A percentile compares a stretch with the other conserved stretches of the same genome.
Evolutionary conservation across 805 yeast species (phyloP).

Genomic region (Metschnikowia continentalis): DNA sequence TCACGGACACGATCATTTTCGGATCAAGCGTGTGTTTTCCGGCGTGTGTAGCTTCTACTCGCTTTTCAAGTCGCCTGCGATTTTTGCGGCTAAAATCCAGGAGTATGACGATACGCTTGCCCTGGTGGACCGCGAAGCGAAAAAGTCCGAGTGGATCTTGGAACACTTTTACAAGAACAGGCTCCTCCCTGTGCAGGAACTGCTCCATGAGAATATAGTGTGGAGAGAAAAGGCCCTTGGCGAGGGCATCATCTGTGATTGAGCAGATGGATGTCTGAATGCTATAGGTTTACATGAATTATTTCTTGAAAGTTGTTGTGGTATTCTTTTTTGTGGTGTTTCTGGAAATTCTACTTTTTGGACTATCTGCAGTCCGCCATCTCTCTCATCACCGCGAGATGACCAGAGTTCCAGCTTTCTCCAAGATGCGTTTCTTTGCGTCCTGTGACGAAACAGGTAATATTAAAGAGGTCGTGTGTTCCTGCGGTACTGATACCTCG

Average conservation of each 20-base stretch:
- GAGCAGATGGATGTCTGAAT: not conserved
- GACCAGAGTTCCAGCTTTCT: not conserved
- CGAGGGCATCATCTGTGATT: constrained; percentile 10
- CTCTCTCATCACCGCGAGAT: not conserved
- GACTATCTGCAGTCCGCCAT: constrained; percentile 1
- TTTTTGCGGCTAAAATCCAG: constrained; percentile 4
- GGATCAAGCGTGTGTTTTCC: constrained; percentile 8
- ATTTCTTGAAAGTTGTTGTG: no score
- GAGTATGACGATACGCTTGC: constrained; percentile 7
- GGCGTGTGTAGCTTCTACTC: constrained; percentile 7
- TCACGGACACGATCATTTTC: constrained; percentile 11
- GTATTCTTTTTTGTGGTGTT: not conserved
- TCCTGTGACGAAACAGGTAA: constrained; percentile 67
- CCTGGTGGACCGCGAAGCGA: constrained; percentile 7
- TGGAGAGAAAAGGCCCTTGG: constrained; percentile 10
- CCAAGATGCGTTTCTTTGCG: constrained; percentile 51
- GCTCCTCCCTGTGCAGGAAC: constrained; percentile 11
- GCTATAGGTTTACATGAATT: no score
- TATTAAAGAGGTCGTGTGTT: constrained; percentile 59
- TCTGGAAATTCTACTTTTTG: not conserved
- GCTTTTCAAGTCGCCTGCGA: constrained; percentile 7
- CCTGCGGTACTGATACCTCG: constrained; percentile 76
- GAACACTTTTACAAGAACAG: constrained; percentile 9
- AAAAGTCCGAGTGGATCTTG: constrained; percentile 9
- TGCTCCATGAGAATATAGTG: constrained; percentile 8